A percentile compares a stretch with the other conserved stretches of the same genome.
Evolutionary conservation across 768 basidiomycete species (phyloP).

Genomic region (Russula brevipes): DNA sequence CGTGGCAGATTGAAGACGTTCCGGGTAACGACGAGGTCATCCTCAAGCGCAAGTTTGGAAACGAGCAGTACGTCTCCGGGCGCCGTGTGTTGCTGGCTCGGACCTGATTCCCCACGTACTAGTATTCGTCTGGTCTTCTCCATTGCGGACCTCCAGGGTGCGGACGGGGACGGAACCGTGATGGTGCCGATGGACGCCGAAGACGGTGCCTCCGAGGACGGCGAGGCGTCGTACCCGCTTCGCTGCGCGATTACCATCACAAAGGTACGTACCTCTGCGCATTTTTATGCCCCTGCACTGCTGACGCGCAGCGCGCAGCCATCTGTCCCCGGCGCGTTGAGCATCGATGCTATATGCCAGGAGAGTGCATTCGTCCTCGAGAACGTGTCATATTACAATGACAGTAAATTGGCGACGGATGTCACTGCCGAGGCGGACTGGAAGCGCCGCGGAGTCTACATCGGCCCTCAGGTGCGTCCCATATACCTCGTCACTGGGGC

Average conservation of each 20-base stretch:
- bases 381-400: conserved; percentile 81
- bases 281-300: conserved; percentile 1
- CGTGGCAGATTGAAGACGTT: conserved; percentile 58
- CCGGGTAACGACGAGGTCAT: conserved; percentile 76
- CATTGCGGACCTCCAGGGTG: conserved; percentile 73
- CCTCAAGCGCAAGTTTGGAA: conserved; percentile 80
- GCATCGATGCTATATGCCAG: conserved; percentile 72
- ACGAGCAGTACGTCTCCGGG: conserved; percentile 64
- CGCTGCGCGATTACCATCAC: conserved; percentile 79
- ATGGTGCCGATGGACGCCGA: conserved; percentile 35
- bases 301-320: conserved; percentile 35
- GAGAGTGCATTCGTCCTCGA: conserved; percentile 81
- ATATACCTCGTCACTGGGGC: background rate
- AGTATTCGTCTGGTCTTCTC: conserved; percentile 91
- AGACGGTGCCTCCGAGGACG: conserved; percentile 38
- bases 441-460: conserved; percentile 86
- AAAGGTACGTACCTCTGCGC: conserved; percentile 50
- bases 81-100: too few species aligned
- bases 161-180: conserved; percentile 37
- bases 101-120: background rate
- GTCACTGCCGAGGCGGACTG: conserved; percentile 88
- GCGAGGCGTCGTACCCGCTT: conserved; percentile 54
- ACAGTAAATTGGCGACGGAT: conserved; percentile 64
- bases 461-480: conserved; percentile 73
- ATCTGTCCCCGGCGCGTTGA: conserved; percentile 58